Evolutionary conservation across 2,329 filamentous ascomycete genomes (phyloP), one percentile per base, ranked within the genome.

Genomic region (Monilinia laxa): DNA sequence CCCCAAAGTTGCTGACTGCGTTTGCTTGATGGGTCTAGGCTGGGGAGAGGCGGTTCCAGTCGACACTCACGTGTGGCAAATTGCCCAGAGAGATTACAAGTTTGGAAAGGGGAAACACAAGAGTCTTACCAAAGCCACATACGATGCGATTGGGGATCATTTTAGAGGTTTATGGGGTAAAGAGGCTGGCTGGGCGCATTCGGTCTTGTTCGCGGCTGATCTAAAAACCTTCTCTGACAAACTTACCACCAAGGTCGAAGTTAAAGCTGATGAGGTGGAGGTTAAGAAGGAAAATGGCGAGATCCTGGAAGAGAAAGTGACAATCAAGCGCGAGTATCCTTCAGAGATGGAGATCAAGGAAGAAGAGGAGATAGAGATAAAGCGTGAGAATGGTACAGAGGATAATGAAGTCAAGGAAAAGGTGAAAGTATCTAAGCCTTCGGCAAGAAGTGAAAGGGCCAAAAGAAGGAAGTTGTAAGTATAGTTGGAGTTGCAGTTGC

Each of bases 51-150:
- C 93, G 3, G 93, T 99, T 1, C 95, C 95, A 0, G 91, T 99
- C 42, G 95, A 99, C 78, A 99, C 96, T 1, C 96, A 99, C 79
- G 92, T 99, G 16, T 98, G 93, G 94, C 93, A 98, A 80, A 98
- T 99, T 75, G 96, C 95, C 0, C 92, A 96, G 77, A 85, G 95
- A 64, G 95, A 99, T 78, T 99, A 99, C 80, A 93, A 89, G 68
- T 96, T 99, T 73, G 91, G 92, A 9, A 91, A 88, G 73, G 87
- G 86, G 11, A 94, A 92, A 75, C 84, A 90, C 69, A 94, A 93
- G 75, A 94, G 92, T 57, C 83, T 99, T 69, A 97, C 90, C 18
- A 96, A 96, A 75, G 85, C 84, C 52, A 93, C 92, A 70, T 98
- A 99, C 75, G 89, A 95, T 76, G 91, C 92, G 0, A 87, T 99